A percentile compares a stretch with the other conserved stretches of the same genome.
Conservation (phyloP, 371 early-diverging fungal species). For the Smittium culicis region DNA sequence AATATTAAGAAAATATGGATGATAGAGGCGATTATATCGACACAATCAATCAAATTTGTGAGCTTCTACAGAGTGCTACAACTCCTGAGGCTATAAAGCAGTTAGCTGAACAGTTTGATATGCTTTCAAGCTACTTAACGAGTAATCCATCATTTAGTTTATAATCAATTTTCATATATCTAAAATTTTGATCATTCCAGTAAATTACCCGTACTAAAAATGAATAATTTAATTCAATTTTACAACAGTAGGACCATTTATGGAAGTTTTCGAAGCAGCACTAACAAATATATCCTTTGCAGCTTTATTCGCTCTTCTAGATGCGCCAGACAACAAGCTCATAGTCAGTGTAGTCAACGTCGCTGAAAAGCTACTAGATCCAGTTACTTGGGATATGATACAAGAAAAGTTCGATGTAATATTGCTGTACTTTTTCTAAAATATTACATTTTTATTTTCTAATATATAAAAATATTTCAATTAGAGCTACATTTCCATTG, state of each 20-base stretch:
- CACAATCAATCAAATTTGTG: constrained; percentile 25
- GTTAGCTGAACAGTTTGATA: constrained; percentile 19
- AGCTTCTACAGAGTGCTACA: constrained; percentile 24
- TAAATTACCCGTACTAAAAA: too few relatives aligned
- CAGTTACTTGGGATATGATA: constrained; percentile 27
- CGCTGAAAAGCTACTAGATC: constrained; percentile 23
- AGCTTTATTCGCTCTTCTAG: constrained; percentile 26
- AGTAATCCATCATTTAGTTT: constrained; percentile 1
- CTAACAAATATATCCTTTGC: constrained; percentile 27
- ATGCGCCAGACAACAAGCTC: constrained; percentile 27
- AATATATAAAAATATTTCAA: not conserved
- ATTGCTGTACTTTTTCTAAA: not conserved
- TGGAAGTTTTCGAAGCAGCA: constrained; percentile 29
- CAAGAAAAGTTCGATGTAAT: constrained; percentile 26
- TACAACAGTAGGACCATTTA: constrained; percentile 22
- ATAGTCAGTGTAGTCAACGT: constrained; percentile 23
- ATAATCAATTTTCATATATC: not conserved
- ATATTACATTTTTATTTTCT: not conserved
- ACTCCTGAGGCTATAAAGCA: constrained; percentile 21
- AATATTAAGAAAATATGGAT: too few relatives aligned
- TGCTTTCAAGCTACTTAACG: constrained; percentile 20
- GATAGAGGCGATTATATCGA: constrained; percentile 17
- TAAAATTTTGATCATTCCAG: too few relatives aligned
- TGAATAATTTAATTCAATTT: not conserved
- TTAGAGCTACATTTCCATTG: constrained; percentile 24